Evolutionary conservation across 2,329 filamentous ascomycete species (phyloP), one percentile per base, ranked within the genome.

Genomic region (Aspergillus ochraceus): DNA sequence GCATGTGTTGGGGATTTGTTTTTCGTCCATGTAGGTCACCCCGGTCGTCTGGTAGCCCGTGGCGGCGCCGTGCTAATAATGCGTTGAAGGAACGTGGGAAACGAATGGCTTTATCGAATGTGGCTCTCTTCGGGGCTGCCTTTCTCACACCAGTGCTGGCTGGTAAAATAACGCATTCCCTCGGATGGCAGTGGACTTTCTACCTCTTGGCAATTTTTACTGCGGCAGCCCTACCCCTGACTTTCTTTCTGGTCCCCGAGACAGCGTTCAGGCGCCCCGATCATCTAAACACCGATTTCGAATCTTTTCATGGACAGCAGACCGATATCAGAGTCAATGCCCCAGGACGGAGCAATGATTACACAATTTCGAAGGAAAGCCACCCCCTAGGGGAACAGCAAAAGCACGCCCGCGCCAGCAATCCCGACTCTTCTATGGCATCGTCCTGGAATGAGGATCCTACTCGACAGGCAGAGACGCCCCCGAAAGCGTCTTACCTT

Each of bases 111-210:
- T 81, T 96, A 57, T 83, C 83, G 3, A 90, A 90, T 68, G 81
- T 90, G 30, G 83, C 86, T n/a, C 78, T 91, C 2, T 91, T 90
- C 64, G 88, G 88, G 2, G 87, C 87, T 17, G 85, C 87, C 1
- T 90, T 90, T 71, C 82, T 90, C 65, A 97, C 94, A 0, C 94
- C 94, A 0, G 91, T 97, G n/a, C 78, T 97, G 24, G 92, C 93
- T 1, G 93, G 93, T 39, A 92, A 92, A 76, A 93, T 97, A 68
- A 92, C 92, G 3, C 78, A 85, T 52, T 80, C 81, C 0, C 81
- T 96, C 53, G 87, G 88, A n/a, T 96, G 92, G 89, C 79, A 85
- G 72, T 97, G 92, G 92, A 89, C 88, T 0, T 97, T 97, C 71
- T 92, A 93, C 74, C 84, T 97, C 47, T 86, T 96, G 14, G 86